Evolutionary conservation across 2,329 filamentous ascomycete species (phyloP), one percentile per base, ranked within the genome.

Genomic region (Ilyonectria sp.): DNA sequence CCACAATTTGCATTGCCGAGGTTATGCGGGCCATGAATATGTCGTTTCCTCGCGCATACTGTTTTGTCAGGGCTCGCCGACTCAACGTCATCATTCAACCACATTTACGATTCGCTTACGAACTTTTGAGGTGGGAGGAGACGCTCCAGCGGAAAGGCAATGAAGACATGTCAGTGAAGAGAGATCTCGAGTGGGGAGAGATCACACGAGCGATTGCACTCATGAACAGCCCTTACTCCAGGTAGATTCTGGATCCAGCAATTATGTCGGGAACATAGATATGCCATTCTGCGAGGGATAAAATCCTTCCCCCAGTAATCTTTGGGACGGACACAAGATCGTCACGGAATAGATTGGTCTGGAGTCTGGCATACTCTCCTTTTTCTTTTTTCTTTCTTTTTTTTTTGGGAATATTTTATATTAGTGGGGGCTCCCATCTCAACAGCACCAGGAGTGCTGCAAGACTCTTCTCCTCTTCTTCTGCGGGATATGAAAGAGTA

Each of bases 11-110:
- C 79, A 99, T 99, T 76, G 96, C 96, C n/a, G 95, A 98, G 81
- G 94, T 98, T 40, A 99, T 99, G 96, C 91, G 92, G 40, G 86
- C 92, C 29, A 82, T 94, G 74, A 86, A 90, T 23, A 83, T 98
- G 71, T 96, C 94, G 0, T 95, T 98, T 75, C 94, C 96, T 13
- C 89, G 93, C 62, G 96, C 96, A 66, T 99, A 99, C 81, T 98
- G 96, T 80, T 98, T 95, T 80, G 96, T 99, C 43, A 91, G 96
- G 35, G 96, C 96, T 21, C 89, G 96, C 60, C 88, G 96, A 68
- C 86, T 99, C 54, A 99, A 99, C 77, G 96, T 99, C 59, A 99
- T 99, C 71, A 98, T 99, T 71, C 96, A 99, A 80, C 96, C 96
- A 13, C 95, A 99, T 83, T 86, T 99, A 63, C 89, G 94, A 65